A percentile compares a stretch with the other conserved stretches of the same genome.
Conservation (phyloP, 768 basidiomycete species). For the Lactarius pseudohatsudake region DNA sequence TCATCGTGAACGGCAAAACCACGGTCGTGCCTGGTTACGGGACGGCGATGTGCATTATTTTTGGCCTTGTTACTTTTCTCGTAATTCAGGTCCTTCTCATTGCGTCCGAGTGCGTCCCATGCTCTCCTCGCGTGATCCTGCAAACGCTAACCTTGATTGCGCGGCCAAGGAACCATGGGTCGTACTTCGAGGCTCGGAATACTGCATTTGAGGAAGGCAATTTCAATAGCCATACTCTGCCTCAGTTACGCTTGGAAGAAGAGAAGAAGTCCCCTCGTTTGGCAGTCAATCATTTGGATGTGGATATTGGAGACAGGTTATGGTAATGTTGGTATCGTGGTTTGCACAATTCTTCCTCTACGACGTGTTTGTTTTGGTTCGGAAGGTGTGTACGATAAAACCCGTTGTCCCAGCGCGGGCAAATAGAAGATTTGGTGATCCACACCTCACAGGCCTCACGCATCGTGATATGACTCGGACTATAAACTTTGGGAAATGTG, state of each 20-base stretch:
- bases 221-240: too few relatives aligned
- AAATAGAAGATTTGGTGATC: background rate
- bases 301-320: background rate
- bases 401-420: background rate
- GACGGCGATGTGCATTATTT: conserved; percentile 77
- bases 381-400: background rate
- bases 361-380: background rate
- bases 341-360: too few relatives aligned
- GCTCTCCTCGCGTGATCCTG: background rate
- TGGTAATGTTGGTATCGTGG: background rate
- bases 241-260: background rate
- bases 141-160: background rate
- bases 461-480: background rate
- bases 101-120: conserved; percentile 66
- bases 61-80: conserved; percentile 78
- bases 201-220: conserved; percentile 62
- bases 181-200: conserved; percentile 80
- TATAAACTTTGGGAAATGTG: background rate
- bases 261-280: background rate
- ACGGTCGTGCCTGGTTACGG: conserved; percentile 42
- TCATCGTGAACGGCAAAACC: conserved; percentile 22
- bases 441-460: background rate
- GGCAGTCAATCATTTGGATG: background rate
- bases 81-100: conserved; percentile 71
- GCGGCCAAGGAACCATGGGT: conserved; percentile 34